These are phyloP conservation scores for Eucalyptus marginata DNA, from an alignment of 345 rosid species.

Conservation along the genomic window DNA sequence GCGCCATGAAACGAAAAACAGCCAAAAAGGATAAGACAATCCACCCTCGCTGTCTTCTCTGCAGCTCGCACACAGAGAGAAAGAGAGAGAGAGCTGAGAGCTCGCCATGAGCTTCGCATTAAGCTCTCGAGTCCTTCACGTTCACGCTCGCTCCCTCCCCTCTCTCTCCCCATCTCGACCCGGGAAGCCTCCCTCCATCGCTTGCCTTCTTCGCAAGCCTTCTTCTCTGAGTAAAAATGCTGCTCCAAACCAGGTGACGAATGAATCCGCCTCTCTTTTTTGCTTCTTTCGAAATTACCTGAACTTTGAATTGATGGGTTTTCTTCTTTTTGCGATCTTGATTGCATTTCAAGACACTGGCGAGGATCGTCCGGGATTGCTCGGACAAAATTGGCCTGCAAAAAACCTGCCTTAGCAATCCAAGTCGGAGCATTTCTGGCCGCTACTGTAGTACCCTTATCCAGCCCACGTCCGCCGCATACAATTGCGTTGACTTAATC, in stretches of 20 bases:
- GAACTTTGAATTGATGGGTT: neutral
- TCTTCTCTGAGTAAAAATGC: neutral
- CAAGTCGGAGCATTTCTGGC: constrained; percentile 47
- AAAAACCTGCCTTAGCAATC: constrained; percentile 31
- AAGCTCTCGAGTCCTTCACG: neutral
- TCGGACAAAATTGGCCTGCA: constrained; percentile 1
- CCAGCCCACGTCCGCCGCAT: neutral
- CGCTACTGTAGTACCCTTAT: constrained; percentile 15
- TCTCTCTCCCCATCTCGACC: neutral
- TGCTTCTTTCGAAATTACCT: neutral
- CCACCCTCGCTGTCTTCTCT: neutral
- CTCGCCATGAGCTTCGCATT: neutral
- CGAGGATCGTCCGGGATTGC: neutral
- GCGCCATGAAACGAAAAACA: neutral
- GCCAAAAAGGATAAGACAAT: neutral
- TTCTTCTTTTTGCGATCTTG: neutral
- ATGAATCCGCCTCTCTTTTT: neutral
- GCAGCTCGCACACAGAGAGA: neutral
- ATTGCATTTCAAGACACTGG: neutral
- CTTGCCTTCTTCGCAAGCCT: neutral
- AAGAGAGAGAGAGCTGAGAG: neutral
- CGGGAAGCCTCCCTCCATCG: neutral
- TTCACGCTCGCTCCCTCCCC: neutral
- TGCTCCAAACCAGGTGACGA: neutral
- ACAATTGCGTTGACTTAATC: neutral